These are phyloP conservation scores for Naganishia vishniacii DNA, from an alignment of 768 basidiomycete species.

Conservation along the genomic window DNA sequence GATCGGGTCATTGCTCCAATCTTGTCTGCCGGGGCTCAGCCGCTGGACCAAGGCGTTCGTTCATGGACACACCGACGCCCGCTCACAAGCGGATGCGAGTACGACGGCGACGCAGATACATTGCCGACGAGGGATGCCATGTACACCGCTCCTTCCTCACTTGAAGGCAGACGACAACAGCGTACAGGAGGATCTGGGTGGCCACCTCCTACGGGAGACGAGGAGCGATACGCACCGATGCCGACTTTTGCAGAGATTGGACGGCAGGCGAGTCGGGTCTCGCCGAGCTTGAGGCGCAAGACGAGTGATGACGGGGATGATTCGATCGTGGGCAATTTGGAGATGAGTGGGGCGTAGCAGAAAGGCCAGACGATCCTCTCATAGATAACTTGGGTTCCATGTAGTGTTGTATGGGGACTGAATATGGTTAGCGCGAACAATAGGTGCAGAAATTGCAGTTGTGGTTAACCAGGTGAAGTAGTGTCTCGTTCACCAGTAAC, in stretches of 20 bases:
- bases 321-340: constrained; percentile 24
- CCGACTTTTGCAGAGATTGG: not conserved
- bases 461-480: too few species aligned
- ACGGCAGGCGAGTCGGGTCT: not conserved
- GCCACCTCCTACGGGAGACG: constrained; percentile 1
- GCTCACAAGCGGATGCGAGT: not conserved
- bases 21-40: constrained; percentile 15
- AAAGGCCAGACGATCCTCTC: too few species aligned
- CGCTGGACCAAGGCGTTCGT: not conserved
- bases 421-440: too few species aligned
- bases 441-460: too few species aligned
- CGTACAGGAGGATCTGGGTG: not conserved
- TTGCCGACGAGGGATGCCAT: not conserved
- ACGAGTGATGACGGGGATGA: constrained; percentile 20
- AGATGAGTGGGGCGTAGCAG: constrained; percentile 16
- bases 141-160: constrained; percentile 15
- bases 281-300: not conserved
- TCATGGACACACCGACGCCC: not conserved
- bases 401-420: too few species aligned
- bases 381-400: too few species aligned
- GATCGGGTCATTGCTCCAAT: not conserved
- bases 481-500: too few species aligned
- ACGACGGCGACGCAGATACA: not conserved
- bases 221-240: not conserved
- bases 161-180: not conserved